Conservation (phyloP, 2,329 filamentous ascomycete genomes). For the Penicillium polonicum region DNA sequence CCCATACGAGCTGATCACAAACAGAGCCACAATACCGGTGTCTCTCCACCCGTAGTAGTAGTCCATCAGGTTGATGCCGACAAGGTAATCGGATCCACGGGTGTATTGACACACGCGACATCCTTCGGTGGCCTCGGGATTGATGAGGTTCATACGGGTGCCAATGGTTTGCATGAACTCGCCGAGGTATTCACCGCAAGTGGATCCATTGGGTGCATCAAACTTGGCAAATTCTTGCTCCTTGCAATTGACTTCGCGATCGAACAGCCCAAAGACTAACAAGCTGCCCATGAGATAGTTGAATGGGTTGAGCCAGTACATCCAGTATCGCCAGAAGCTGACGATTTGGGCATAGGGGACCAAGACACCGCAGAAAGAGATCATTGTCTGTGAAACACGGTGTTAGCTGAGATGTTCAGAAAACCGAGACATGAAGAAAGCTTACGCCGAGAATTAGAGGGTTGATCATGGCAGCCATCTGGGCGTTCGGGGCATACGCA, state of each 20-base stretch:
- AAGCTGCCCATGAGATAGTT: slow-evolving; percentile 35
- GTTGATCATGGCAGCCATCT: slow-evolving; percentile 70
- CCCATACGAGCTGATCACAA: slow-evolving; percentile 55
- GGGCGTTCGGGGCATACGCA: slow-evolving; percentile 66
- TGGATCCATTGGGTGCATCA: slow-evolving; percentile 42
- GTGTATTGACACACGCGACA: slow-evolving; percentile 64
- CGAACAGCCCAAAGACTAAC: slow-evolving; percentile 27
- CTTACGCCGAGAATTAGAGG: slow-evolving; percentile 63
- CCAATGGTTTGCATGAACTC: slow-evolving; percentile 53
- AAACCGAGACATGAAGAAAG: not conserved
- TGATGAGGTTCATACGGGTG: slow-evolving; percentile 53
- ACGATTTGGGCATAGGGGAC: slow-evolving; percentile 33
- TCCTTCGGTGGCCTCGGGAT: slow-evolving; percentile 55
- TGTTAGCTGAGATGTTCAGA: not conserved
- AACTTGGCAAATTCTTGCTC: slow-evolving; percentile 29
- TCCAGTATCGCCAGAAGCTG: slow-evolving; percentile 36
- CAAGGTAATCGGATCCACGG: slow-evolving; percentile 59
- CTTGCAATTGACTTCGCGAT: slow-evolving; percentile 26
- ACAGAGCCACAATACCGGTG: slow-evolving; percentile 58
- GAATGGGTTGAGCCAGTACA: slow-evolving; percentile 34
- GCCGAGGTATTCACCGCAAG: slow-evolving; percentile 59
- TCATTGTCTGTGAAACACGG: slow-evolving; percentile 16
- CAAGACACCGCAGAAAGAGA: slow-evolving; percentile 33
- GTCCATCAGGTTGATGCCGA: slow-evolving; percentile 57
- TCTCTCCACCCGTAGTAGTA: slow-evolving; percentile 67